Conservation (phyloP, 192 early-diverging fungal species). For the Gonapodya prolifera region DNA sequence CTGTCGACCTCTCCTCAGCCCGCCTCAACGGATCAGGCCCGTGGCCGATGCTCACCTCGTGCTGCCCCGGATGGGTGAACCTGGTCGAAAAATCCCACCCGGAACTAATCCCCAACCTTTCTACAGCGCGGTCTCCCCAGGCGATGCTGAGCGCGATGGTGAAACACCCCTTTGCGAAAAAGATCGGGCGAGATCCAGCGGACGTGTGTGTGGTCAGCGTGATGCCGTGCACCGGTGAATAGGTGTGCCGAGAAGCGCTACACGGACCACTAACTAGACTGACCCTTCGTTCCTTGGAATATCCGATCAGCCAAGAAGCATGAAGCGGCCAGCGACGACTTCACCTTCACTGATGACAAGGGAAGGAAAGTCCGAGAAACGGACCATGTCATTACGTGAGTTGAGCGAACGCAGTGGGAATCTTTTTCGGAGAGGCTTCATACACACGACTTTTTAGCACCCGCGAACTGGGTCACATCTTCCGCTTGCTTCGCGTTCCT, state of each 20-base stretch:
- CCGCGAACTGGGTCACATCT: conserved; percentile 1
- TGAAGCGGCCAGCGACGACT: conserved; percentile 3
- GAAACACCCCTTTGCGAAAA: conserved; percentile 65
- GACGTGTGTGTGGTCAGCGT: conserved; percentile 5
- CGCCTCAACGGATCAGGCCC: not conserved
- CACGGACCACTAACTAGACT: no score
- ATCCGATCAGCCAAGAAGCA: conserved; percentile 10
- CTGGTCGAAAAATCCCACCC: conserved; percentile 96
- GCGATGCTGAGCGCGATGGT: conserved; percentile 92
- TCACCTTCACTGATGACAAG: not conserved
- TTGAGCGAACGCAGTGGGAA: no score
- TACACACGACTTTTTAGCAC: no score
- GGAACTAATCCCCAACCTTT: conserved; percentile 76
- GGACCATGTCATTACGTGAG: no score
- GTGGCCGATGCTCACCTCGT: conserved; percentile 5
- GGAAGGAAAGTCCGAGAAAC: no score
- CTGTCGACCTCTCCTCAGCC: not conserved
- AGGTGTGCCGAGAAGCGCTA: no score
- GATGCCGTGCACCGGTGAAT: conserved; percentile 11
- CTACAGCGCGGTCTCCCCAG: conserved; percentile 87
- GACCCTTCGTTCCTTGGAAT: no score
- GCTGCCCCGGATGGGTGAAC: conserved; percentile 83
- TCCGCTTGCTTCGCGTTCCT: not conserved
- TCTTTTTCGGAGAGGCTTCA: no score
- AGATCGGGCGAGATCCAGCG: conserved; percentile 41